phyloP scores from a whole-genome alignment of 352 stramenopile species.

The Phytophthora nicotianae region DNA sequence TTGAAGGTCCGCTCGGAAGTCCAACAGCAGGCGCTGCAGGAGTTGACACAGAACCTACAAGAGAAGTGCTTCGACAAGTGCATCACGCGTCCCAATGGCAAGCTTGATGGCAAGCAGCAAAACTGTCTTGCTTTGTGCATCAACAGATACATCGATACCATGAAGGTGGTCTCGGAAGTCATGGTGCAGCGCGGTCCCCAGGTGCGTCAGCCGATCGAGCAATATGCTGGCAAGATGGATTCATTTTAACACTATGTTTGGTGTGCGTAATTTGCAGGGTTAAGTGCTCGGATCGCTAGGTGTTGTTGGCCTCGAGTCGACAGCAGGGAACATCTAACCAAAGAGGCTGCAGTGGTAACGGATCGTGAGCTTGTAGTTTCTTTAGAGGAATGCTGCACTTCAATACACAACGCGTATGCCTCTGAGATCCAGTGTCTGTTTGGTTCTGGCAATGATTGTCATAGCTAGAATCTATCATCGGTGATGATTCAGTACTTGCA shows the following conservation, averaged over 20 bases:
- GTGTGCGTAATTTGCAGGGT: constrained; percentile 10
- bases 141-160: constrained; percentile 92
- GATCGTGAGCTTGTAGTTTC: constrained; percentile 19
- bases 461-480: background rate
- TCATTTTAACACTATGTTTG: background rate
- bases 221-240: background rate
- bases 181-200: constrained; percentile 78
- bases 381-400: constrained; percentile 21
- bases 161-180: constrained; percentile 88
- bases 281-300: constrained; percentile 11
- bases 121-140: constrained; percentile 90
- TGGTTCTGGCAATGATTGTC: background rate
- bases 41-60: constrained; percentile 87
- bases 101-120: constrained; percentile 91
- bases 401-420: constrained; percentile 26
- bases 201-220: constrained; percentile 28
- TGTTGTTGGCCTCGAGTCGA: constrained; percentile 3
- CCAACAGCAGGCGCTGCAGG: constrained; percentile 82
- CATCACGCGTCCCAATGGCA: constrained; percentile 77
- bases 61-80: constrained; percentile 93
- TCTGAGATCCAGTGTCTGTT: background rate
- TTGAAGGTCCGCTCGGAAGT: constrained; percentile 88
- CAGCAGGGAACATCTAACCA: background rate
- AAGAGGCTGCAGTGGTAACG: constrained; percentile 2
- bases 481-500: too few relatives aligned